These are phyloP conservation scores for Diplodia sapinea DNA, from an alignment of 2,329 filamentous ascomycete genomes.

Conservation along the genomic window DNA sequence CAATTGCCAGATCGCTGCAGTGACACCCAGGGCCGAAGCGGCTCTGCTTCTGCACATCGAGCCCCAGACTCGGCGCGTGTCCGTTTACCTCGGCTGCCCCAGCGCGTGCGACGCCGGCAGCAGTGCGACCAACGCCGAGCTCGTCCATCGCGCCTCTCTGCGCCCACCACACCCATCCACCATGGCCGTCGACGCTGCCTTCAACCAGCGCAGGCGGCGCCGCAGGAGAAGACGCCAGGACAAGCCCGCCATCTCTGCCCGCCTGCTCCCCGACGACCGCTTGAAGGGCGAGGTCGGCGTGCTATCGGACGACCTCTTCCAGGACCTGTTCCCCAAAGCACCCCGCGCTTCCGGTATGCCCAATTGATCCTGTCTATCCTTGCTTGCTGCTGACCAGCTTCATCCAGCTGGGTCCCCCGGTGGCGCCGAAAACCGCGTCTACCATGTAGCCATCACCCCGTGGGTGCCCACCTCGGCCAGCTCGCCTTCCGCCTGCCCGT, in stretches of 20 bases:
- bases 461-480: slow-evolving; percentile 65
- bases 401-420: not conserved
- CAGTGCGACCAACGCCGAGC: slow-evolving; percentile 12
- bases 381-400: not conserved
- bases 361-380: not conserved
- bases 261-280: slow-evolving; percentile 82
- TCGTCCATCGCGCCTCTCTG: not conserved
- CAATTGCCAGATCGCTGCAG: not conserved
- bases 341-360: slow-evolving; percentile 36
- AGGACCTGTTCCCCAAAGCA: slow-evolving; percentile 72
- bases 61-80: slow-evolving; percentile 16
- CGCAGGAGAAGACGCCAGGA: slow-evolving; percentile 61
- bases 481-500: slow-evolving; percentile 67
- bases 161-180: not conserved
- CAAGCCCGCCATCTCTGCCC: slow-evolving; percentile 77
- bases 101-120: not conserved
- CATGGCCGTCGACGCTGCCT: slow-evolving; percentile 28
- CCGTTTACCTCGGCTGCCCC: slow-evolving; percentile 28
- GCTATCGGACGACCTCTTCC: slow-evolving; percentile 83
- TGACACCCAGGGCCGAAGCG: not conserved
- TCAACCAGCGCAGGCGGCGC: slow-evolving; percentile 36
- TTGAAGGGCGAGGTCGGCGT: slow-evolving; percentile 85
- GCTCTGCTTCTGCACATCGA: not conserved
- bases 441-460: slow-evolving; percentile 75
- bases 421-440: slow-evolving; percentile 35